phyloP scores from a whole-genome alignment of 805 yeast genomes.

The Wickerhamiella alocasiicola region DNA sequence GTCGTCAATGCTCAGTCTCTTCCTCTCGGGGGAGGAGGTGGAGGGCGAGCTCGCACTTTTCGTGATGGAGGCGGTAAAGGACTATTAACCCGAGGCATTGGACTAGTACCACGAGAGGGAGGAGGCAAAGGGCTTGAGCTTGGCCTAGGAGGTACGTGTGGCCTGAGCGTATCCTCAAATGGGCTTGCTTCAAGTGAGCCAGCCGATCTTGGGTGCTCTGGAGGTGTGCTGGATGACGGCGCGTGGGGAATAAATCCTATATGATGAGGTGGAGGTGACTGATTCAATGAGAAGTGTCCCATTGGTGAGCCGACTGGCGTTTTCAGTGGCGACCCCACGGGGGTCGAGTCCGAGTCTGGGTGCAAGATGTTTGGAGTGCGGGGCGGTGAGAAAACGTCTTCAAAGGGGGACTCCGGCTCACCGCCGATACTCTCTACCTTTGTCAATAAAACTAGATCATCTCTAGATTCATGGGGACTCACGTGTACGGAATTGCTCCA shows the following conservation, averaged over 20 bases:
- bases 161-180: neutral
- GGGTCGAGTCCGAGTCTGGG: too few species aligned
- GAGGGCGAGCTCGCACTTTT: neutral
- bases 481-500: slow-evolving; percentile 5
- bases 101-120: too few species aligned
- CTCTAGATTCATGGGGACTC: slow-evolving; percentile 7
- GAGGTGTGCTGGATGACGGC: too few species aligned
- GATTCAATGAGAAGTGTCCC: too few species aligned
- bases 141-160: neutral
- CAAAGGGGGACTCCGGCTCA: neutral
- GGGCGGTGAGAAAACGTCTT: neutral
- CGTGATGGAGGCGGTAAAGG: neutral
- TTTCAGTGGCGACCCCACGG: too few species aligned
- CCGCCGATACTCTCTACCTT: slow-evolving; percentile 6
- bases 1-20: neutral
- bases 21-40: neutral
- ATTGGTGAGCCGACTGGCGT: too few species aligned
- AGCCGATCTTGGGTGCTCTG: too few species aligned
- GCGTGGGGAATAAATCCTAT: too few species aligned
- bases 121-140: too few species aligned
- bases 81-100: too few species aligned
- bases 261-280: too few species aligned
- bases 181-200: too few species aligned
- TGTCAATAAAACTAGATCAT: slow-evolving; percentile 1
- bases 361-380: neutral